A percentile compares a stretch with the other conserved stretches of the same genome.
Conservation (phyloP, 2,329 filamentous ascomycete genomes). For the Phyllosticta citribraziliensis region DNA sequence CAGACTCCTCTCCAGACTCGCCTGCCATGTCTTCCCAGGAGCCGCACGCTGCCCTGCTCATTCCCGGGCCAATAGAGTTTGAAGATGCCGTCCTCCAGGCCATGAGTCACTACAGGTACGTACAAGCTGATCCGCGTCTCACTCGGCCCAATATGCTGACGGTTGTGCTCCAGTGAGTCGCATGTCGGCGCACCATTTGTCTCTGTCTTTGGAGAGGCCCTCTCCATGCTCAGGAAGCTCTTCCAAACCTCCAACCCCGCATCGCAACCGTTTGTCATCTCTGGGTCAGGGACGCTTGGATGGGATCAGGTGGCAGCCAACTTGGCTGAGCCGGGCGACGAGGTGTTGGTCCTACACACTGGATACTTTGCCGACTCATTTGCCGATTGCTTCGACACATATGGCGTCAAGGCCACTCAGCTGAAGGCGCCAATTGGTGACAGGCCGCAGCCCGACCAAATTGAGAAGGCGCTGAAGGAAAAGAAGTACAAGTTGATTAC, state of each 20-base stretch:
- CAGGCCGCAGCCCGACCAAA: constrained; percentile 73
- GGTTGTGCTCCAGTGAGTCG: constrained; percentile 57
- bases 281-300: constrained; percentile 87
- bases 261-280: constrained; percentile 86
- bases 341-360: constrained; percentile 86
- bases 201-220: constrained; percentile 78
- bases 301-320: constrained; percentile 97
- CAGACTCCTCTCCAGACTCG: constrained; percentile 25
- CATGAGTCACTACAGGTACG: constrained; percentile 86
- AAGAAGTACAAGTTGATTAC: constrained; percentile 93
- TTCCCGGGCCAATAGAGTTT: constrained; percentile 95
- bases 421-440: constrained; percentile 82
- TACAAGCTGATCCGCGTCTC: background rate
- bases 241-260: constrained; percentile 79
- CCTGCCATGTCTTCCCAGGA: constrained; percentile 49
- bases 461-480: constrained; percentile 79
- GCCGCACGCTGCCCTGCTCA: constrained; percentile 67
- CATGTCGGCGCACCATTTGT: constrained; percentile 88
- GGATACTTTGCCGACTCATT: constrained; percentile 97
- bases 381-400: constrained; percentile 81
- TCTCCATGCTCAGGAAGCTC: constrained; percentile 80
- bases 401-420: constrained; percentile 83
- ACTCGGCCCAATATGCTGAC: constrained; percentile 1
- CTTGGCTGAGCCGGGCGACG: constrained; percentile 77
- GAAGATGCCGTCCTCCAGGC: constrained; percentile 92